phyloP scores from a whole-genome alignment of 2,329 filamentous ascomycete species.

The Lecanicillium sp. region DNA sequence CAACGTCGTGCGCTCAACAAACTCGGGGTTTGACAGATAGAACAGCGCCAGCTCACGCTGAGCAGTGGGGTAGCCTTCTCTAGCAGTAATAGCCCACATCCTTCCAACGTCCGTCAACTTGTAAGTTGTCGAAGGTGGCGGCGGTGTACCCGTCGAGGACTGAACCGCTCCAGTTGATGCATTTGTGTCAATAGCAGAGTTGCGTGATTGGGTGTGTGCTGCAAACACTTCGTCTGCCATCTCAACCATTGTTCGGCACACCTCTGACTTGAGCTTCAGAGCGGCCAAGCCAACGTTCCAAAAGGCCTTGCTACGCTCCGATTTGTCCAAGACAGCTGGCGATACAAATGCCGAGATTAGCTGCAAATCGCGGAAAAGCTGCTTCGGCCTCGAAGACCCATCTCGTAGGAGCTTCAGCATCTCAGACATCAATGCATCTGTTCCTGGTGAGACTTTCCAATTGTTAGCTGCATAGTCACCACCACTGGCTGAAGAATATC shows the following conservation, averaged over 20 bases:
- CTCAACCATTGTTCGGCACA: constrained; percentile 70
- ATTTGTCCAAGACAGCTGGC: constrained; percentile 49
- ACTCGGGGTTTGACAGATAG: constrained; percentile 84
- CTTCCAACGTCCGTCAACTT: constrained; percentile 72
- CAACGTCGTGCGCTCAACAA: constrained; percentile 70
- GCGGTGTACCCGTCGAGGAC: constrained; percentile 31
- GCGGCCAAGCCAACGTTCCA: constrained; percentile 85
- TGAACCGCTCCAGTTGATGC: constrained; percentile 20
- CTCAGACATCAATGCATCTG: constrained; percentile 57
- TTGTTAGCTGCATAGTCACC: constrained; percentile 7
- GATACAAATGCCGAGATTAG: constrained; percentile 62
- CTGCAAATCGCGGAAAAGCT: constrained; percentile 73
- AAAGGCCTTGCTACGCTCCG: constrained; percentile 68
- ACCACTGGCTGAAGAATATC: constrained; percentile 3
- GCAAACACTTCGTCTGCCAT: constrained; percentile 46
- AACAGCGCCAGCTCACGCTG: constrained; percentile 90
- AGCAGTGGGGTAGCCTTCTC: constrained; percentile 74
- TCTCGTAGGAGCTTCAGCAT: constrained; percentile 61
- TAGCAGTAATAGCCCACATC: constrained; percentile 90
- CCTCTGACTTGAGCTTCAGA: constrained; percentile 78
- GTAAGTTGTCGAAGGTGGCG: constrained; percentile 51
- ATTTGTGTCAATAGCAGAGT: constrained; percentile 27
- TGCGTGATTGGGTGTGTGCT: constrained; percentile 57
- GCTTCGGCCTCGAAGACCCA: constrained; percentile 63
- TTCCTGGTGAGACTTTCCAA: background rate